phyloP scores from a whole-genome alignment of 108 stramenopile species.

The Ochromonas danica region DNA sequence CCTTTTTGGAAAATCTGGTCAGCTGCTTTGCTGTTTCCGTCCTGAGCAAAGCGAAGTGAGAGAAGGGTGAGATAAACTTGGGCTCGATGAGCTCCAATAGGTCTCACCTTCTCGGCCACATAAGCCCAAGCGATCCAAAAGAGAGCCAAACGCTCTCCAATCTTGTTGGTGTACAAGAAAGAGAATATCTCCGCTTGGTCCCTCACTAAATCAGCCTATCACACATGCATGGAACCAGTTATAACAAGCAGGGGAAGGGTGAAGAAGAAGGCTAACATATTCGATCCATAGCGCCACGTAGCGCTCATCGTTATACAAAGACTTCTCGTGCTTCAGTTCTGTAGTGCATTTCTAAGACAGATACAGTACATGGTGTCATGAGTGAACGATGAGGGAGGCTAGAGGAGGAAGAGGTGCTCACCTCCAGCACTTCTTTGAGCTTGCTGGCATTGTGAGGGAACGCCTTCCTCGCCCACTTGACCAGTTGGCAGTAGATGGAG shows the following conservation, averaged over 20 bases:
- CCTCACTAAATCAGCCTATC: slow-evolving; percentile 31
- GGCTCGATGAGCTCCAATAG: too few species aligned
- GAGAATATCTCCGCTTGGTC: not conserved
- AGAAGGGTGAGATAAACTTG: too few species aligned
- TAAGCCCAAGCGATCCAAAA: slow-evolving; percentile 59
- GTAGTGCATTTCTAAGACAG: slow-evolving; percentile 25
- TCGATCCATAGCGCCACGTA: slow-evolving; percentile 35
- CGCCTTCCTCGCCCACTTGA: not conserved
- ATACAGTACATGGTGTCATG: too few species aligned
- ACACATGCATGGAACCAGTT: not conserved
- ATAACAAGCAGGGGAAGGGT: not conserved
- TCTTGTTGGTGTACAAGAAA: slow-evolving; percentile 8
- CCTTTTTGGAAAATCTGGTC: slow-evolving; percentile 36
- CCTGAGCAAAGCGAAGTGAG: too few species aligned
- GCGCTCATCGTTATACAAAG: not conserved
- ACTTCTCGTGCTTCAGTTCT: not conserved
- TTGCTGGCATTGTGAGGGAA: not conserved
- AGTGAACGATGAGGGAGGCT: not conserved
- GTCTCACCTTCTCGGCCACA: slow-evolving; percentile 44
- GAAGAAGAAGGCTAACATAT: slow-evolving; percentile 20
- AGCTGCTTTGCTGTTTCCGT: not conserved
- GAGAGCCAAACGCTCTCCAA: slow-evolving; percentile 37
- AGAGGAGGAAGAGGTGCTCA: not conserved
- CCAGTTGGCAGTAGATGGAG: not conserved
- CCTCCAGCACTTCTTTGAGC: not conserved